These are phyloP conservation scores for Hanseniaspora hatyaiensis DNA, from an alignment of 805 yeast genomes.

Conservation along the genomic window DNA sequence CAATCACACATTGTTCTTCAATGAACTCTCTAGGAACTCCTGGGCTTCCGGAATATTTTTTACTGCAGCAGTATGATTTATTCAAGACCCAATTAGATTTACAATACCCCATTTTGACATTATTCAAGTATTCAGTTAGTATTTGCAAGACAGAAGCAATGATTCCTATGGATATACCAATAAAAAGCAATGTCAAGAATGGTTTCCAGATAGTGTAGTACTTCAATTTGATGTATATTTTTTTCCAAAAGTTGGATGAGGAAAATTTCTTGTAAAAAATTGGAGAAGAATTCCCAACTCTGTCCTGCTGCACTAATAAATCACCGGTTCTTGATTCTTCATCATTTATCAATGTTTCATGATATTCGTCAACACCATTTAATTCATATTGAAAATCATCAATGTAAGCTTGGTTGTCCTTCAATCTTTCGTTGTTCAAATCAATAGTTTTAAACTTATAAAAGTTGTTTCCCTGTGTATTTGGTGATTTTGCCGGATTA, in stretches of 20 bases:
- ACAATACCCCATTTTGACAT: slow-evolving; percentile 71
- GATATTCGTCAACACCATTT: slow-evolving; percentile 12
- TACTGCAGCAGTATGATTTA: slow-evolving; percentile 74
- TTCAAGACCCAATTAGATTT: slow-evolving; percentile 55
- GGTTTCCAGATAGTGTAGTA: slow-evolving; percentile 27
- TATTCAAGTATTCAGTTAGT: slow-evolving; percentile 76
- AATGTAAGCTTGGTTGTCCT: slow-evolving; percentile 11
- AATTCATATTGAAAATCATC: slow-evolving; percentile 15
- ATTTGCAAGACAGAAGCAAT: slow-evolving; percentile 76
- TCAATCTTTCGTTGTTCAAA: slow-evolving; percentile 15
- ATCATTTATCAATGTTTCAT: slow-evolving; percentile 13
- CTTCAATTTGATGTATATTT: slow-evolving; percentile 35
- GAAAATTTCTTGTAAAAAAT: slow-evolving; percentile 12
- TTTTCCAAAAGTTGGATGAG: slow-evolving; percentile 8
- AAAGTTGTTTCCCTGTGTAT: slow-evolving; percentile 14
- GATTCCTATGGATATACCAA: slow-evolving; percentile 68
- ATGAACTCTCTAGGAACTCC: slow-evolving; percentile 26
- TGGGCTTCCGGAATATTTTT: slow-evolving; percentile 24
- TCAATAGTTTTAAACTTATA: slow-evolving; percentile 15
- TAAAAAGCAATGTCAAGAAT: slow-evolving; percentile 63
- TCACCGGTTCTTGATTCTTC: slow-evolving; percentile 4
- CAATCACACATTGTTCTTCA: slow-evolving; percentile 37
- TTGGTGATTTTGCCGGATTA: slow-evolving; percentile 14
- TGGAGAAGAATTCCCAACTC: neutral
- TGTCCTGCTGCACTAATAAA: neutral